These are phyloP conservation scores for Mrakia frigida DNA, from an alignment of 768 basidiomycete species.

Conservation along the genomic window DNA sequence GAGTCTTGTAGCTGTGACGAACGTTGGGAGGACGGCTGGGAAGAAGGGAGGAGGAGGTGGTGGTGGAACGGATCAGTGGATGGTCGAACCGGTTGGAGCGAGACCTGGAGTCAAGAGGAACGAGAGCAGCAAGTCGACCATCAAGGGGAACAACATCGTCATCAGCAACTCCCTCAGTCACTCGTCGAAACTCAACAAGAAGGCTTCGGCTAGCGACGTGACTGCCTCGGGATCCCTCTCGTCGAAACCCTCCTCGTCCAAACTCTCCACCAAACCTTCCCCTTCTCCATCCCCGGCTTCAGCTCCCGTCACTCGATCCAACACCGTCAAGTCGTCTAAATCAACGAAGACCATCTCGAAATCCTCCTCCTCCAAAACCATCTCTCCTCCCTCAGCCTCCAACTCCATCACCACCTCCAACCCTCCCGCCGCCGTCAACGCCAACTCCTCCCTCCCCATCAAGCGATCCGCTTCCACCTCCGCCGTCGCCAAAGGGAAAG, in stretches of 20 bases:
- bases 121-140: constrained; percentile 26
- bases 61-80: constrained; percentile 17
- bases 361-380: neutral
- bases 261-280: neutral
- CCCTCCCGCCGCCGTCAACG: constrained; percentile 14
- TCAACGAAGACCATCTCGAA: constrained; percentile 11
- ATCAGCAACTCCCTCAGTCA: neutral
- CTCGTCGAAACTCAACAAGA: neutral
- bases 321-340: constrained; percentile 8
- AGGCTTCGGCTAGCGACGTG: neutral
- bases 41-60: neutral
- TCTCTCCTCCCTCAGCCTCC: constrained; percentile 10
- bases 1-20: constrained; percentile 30
- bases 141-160: constrained; percentile 21
- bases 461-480: constrained; percentile 24
- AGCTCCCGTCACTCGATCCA: neutral
- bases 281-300: neutral
- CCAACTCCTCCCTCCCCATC: neutral
- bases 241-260: neutral
- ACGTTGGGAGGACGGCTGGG: constrained; percentile 24
- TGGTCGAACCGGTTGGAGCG: constrained; percentile 21
- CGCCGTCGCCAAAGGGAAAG: neutral
- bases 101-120: constrained; percentile 29
- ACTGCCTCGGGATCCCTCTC: neutral
- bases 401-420: neutral